Evolutionary conservation across 1,284 basidiomycete genomes (phyloP).

Genomic region (Boletellus deceptivus): DNA sequence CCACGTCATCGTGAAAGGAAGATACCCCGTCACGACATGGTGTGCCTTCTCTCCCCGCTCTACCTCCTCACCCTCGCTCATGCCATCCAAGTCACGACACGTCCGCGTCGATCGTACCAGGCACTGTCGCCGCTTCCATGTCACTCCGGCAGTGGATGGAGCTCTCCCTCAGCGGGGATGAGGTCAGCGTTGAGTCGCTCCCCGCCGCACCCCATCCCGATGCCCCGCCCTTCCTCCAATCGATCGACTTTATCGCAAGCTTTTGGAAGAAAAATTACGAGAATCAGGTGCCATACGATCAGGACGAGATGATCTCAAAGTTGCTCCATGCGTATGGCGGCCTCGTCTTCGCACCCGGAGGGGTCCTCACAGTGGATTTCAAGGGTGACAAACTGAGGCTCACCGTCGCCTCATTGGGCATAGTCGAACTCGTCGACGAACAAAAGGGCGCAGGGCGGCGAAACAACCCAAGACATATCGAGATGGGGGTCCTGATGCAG

Average conservation of each 20-base stretch:
- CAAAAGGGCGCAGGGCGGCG: slow-evolving; percentile 41
- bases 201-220: slow-evolving; percentile 53
- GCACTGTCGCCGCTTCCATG: slow-evolving; percentile 66
- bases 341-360: slow-evolving; percentile 71
- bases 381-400: slow-evolving; percentile 85
- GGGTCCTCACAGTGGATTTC: slow-evolving; percentile 87
- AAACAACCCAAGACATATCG: slow-evolving; percentile 25
- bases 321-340: slow-evolving; percentile 69
- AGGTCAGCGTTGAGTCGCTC: slow-evolving; percentile 68
- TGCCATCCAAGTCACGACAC: slow-evolving; percentile 63
- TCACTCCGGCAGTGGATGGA: slow-evolving; percentile 82
- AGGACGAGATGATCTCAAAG: slow-evolving; percentile 79
- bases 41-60: slow-evolving; percentile 36
- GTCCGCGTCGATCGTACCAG: slow-evolving; percentile 62
- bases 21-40: slow-evolving; percentile 71
- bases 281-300: slow-evolving; percentile 72
- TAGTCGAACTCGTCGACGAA: slow-evolving; percentile 67
- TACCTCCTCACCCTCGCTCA: not conserved
- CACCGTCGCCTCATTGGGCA: slow-evolving; percentile 63
- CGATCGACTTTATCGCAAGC: slow-evolving; percentile 77
- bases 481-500: slow-evolving; percentile 82
- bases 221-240: slow-evolving; percentile 71
- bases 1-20: slow-evolving; percentile 73
- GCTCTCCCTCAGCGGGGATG: slow-evolving; percentile 75
- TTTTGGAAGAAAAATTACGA: slow-evolving; percentile 67